Evolutionary conservation across 2,329 filamentous ascomycete genomes (phyloP), one percentile per base, ranked within the genome.

Genomic region (Alternaria panax): DNA sequence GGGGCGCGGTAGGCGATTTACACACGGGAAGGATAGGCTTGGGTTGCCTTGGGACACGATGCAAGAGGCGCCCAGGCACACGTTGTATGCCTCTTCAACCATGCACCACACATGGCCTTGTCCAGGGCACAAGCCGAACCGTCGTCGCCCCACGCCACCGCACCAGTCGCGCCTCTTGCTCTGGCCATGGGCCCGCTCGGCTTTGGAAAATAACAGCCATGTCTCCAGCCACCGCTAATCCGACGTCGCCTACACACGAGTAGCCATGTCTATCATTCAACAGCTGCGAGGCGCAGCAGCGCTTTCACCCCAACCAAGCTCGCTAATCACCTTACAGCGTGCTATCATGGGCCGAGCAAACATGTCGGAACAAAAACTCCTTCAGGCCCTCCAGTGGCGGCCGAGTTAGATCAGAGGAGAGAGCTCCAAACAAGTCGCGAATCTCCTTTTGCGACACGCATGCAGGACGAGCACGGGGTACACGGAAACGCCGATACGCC

Each of bases 91-190:
- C 45, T 11, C 34, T 25, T 24, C 48, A 34, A 24, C 30, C 24
- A 41, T 43, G 12, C 20, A 34, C 18, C 14, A 34, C n/a, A 18
- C 43, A 54, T 24, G 60, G 36, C 28, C 67, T 67, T 65, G 61
- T 64, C 58, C 51, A 66, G 62, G 32, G 36, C 55, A 63, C 60
- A 65, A 58, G 60, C 60, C 62, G 51, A 61, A 60, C 59, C 59
- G 55, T 60, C 50, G 62, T 65, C 62, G 51, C 41, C 48, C 32
- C 47, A 25, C 54, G 59, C 59, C 59, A 42, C 42, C 34, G 16
- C 22, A 25, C 48, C 43, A 40, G 30, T 54, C 25, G 30, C 54
- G 45, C 32, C 55, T 58, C 52, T 30, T 36, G 12, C 51, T 43
- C 57, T 22, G 30, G 28, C 46, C 51, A 30, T 30, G 30, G 43